Evolutionary conservation across 495 filamentous ascomycete genomes (phyloP), one percentile per base, ranked within the genome.

Genomic region (Aspergillus sparsus): DNA sequence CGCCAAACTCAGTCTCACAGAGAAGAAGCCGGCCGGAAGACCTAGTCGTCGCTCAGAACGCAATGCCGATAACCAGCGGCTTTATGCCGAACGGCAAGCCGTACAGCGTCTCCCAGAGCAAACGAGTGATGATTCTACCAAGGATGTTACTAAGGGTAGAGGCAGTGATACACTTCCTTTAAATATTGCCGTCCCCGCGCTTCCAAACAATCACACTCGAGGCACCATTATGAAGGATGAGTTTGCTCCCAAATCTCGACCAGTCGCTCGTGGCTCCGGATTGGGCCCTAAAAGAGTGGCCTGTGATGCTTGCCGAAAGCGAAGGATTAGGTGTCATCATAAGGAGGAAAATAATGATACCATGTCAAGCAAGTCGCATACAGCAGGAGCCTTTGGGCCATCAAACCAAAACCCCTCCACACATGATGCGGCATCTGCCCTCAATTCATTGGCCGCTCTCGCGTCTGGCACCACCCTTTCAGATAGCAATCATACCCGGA

Each of bases 261-360:
- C 56, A 45, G 54, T 69, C 12, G 69, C 66, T 42, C 74, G 77
- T 32, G 65, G 68, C 33, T 79, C 74, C 34, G 78, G 79, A 9
- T 66, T 82, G 35, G 80, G 79, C 10, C 78, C 80, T 13, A 82
- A 82, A 61, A 69, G 78, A 7, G 77, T 81, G 18, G 81, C 80
- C 50, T 83, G 81, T 67, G 81, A 83, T 62, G 79, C 80, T 27
- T 83, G 81, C 69, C 80, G 81, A 27, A 77, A 78, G 58, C 75
- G 80, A 58, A 74, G 81, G 15, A 82, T 82, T 47, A 76, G 79
- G 52, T 83, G 81, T 63, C 78, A 80, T 49, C 81, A 83, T 61
- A 83, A 82, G 61, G 78, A 81, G 60, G 77, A 80, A 45, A 73
- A 74, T 15, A 65, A 56, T 42, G 74, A 77, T 49, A 36, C 64